A percentile compares a stretch with the other conserved stretches of the same genome.
phyloP scores from a whole-genome alignment of 192 early-diverging fungal genomes.

The Thamnidium elegans region DNA sequence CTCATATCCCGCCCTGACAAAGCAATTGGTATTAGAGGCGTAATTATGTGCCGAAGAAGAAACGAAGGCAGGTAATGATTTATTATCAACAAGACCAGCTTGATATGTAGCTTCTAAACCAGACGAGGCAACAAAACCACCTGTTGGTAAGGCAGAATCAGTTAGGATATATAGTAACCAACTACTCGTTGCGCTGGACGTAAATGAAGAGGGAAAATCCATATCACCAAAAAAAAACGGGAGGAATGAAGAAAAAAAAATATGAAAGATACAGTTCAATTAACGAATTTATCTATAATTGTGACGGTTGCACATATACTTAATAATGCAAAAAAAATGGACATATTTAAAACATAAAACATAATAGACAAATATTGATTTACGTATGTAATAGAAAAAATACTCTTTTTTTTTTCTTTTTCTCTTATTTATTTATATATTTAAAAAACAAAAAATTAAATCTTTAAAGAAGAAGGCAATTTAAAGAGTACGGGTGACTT shows the following conservation, averaged over 20 bases:
- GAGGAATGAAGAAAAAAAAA: no score
- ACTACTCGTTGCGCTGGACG: conserved; percentile 29
- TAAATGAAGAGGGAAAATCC: conserved; percentile 19
- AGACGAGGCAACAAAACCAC: conserved; percentile 91
- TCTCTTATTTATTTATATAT: conserved; percentile 14
- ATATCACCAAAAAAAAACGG: neutral
- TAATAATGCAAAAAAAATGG: no score
- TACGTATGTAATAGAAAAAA: neutral
- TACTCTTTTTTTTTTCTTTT: conserved; percentile 7
- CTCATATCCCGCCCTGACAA: conserved; percentile 58
- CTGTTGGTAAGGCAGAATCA: conserved; percentile 92
- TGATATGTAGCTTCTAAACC: conserved; percentile 87
- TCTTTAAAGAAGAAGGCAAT: conserved; percentile 2
- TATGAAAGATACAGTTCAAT: neutral
- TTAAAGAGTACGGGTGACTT: conserved; percentile 63
- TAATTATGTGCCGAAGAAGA: conserved; percentile 62
- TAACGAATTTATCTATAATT: no score
- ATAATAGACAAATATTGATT: neutral
- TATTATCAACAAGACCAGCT: conserved; percentile 51
- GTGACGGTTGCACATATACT: no score
- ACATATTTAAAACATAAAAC: no score
- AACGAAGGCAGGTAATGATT: conserved; percentile 48
- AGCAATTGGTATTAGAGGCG: conserved; percentile 67
- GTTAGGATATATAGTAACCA: conserved; percentile 85
- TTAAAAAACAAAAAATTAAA: neutral